phyloP scores from a whole-genome alignment of 371 early-diverging fungal genomes.

The Mucor piriformis region DNA sequence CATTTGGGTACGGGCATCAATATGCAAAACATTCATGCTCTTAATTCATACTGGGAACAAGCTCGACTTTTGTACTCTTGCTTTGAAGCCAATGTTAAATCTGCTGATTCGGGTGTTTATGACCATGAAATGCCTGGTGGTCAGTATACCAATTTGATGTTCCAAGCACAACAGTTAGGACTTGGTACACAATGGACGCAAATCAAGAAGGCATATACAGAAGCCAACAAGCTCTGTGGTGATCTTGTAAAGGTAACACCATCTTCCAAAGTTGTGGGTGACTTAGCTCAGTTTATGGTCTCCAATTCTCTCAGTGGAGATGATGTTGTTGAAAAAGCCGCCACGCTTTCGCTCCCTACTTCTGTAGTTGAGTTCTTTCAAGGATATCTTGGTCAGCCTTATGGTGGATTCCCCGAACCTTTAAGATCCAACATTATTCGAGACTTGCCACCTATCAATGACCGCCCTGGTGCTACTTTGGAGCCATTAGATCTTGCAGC shows the following conservation, averaged over 20 bases:
- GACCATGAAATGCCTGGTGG: constrained; percentile 96
- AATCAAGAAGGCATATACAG: constrained; percentile 87
- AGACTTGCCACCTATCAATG: constrained; percentile 72
- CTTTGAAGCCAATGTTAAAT: constrained; percentile 89
- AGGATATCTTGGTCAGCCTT: constrained; percentile 92
- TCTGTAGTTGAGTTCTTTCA: constrained; percentile 95
- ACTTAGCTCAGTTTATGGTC: constrained; percentile 96
- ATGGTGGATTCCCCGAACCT: constrained; percentile 92
- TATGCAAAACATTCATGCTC: constrained; percentile 69
- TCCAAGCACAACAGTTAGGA: constrained; percentile 92
- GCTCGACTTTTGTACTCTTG: constrained; percentile 89
- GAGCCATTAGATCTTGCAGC: constrained; percentile 74
- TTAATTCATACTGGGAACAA: constrained; percentile 96
- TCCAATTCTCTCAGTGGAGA: constrained; percentile 76
- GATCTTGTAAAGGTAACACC: constrained; percentile 97
- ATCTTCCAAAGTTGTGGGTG: constrained; percentile 95
- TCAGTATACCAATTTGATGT: constrained; percentile 95
- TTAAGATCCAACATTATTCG: constrained; percentile 82
- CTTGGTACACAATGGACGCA: constrained; percentile 91
- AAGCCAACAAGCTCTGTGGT: constrained; percentile 90
- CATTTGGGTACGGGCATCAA: constrained; percentile 80
- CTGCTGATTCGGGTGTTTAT: constrained; percentile 88
- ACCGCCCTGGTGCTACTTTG: constrained; percentile 85
- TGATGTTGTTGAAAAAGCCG: constrained; percentile 77
- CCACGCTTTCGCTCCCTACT: constrained; percentile 85